phyloP scores from a whole-genome alignment of 2,329 filamentous ascomycete genomes.

The Arachnopeziza araneosa region DNA sequence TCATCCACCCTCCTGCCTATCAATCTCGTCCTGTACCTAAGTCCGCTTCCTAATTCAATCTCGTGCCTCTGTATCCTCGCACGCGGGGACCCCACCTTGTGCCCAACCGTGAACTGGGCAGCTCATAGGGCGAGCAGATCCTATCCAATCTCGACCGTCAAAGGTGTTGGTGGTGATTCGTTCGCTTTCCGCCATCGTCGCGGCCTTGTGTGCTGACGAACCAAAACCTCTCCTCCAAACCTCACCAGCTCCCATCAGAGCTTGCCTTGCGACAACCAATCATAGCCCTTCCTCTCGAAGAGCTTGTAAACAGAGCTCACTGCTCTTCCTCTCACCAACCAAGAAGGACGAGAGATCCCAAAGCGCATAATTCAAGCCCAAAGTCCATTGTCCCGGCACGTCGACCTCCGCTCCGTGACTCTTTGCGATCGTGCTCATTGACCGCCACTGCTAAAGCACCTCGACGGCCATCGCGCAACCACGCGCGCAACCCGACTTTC shows the following conservation, averaged over 20 bases:
- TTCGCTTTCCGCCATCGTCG: background rate
- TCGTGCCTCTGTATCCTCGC: background rate
- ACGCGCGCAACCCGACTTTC: background rate
- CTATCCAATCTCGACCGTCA: no score
- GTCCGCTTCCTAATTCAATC: background rate
- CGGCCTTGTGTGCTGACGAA: background rate
- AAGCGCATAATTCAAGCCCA: background rate
- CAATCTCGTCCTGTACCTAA: background rate
- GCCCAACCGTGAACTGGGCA: no score
- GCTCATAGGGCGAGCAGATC: no score
- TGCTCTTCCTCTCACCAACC: background rate
- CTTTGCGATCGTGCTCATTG: background rate
- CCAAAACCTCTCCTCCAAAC: background rate
- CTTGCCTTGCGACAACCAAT: background rate
- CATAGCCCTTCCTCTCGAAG: background rate
- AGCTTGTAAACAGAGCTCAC: background rate
- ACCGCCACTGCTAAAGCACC: background rate
- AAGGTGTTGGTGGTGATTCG: background rate
- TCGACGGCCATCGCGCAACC: slow-evolving; percentile 1
- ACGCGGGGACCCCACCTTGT: background rate
- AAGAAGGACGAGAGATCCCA: background rate
- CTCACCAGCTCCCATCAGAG: background rate
- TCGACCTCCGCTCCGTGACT: background rate
- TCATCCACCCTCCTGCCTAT: background rate
- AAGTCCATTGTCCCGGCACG: background rate